phyloP scores from a whole-genome alignment of 768 basidiomycete species.

The Tylopilus rubrobrunneus region DNA sequence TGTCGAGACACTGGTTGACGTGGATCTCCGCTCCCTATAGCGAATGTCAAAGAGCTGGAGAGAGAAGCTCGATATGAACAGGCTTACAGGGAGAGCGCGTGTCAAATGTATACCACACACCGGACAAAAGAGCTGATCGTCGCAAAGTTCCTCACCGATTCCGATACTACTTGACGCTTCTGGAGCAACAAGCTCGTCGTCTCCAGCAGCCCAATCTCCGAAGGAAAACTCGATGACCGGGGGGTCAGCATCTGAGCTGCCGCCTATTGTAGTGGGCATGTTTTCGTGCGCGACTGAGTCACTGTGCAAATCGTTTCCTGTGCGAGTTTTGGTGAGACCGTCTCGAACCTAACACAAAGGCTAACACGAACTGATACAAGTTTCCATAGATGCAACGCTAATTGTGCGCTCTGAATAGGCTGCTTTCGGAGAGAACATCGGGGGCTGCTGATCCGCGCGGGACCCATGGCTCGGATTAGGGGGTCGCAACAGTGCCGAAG shows the following conservation, averaged over 20 bases:
- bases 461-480: background rate
- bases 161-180: slow-evolving; percentile 24
- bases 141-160: slow-evolving; percentile 15
- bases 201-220: slow-evolving; percentile 67
- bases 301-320: background rate
- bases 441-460: background rate
- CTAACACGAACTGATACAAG: slow-evolving; percentile 11
- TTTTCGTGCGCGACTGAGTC: background rate
- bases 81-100: slow-evolving; percentile 19
- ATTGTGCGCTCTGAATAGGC: slow-evolving; percentile 12
- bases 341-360: background rate
- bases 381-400: slow-evolving; percentile 9
- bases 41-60: slow-evolving; percentile 1
- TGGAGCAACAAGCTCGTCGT: slow-evolving; percentile 56
- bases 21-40: slow-evolving; percentile 50
- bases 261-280: background rate
- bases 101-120: slow-evolving; percentile 21
- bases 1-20: slow-evolving; percentile 55
- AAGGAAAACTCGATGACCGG: slow-evolving; percentile 22
- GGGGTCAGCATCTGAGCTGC: background rate
- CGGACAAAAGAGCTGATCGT: slow-evolving; percentile 19
- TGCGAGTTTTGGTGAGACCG: background rate
- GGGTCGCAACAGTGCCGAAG: slow-evolving; percentile 23
- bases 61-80: slow-evolving; percentile 17
- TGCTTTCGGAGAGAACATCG: background rate